These are phyloP conservation scores for Kwoniella shivajii DNA, from an alignment of 1,284 basidiomycete genomes.

Conservation along the genomic window DNA sequence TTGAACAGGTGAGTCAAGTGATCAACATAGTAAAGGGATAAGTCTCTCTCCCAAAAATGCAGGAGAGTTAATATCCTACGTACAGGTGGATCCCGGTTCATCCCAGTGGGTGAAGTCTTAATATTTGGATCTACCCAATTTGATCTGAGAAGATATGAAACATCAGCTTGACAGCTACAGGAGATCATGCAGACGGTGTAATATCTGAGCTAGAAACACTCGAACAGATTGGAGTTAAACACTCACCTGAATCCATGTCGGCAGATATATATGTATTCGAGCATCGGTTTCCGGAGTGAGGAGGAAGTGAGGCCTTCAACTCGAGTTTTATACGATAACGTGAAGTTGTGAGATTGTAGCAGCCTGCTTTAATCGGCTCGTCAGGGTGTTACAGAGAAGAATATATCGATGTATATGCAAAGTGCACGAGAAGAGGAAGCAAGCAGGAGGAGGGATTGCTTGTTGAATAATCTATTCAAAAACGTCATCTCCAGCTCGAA, in stretches of 20 bases:
- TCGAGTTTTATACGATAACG: too few relatives aligned
- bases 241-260: conserved; percentile 56
- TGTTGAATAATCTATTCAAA: too few relatives aligned
- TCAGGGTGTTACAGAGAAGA: too few relatives aligned
- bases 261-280: conserved; percentile 58
- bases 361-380: too few relatives aligned
- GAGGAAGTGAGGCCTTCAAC: too few relatives aligned
- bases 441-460: too few relatives aligned
- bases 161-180: background rate
- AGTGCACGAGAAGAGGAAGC: too few relatives aligned
- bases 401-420: background rate
- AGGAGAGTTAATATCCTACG: conserved; percentile 5
- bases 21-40: background rate
- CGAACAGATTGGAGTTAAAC: too few relatives aligned
- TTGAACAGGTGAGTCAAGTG: background rate
- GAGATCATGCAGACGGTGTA: background rate
- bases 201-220: too few relatives aligned
- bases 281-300: too few relatives aligned
- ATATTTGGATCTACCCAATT: conserved; percentile 51
- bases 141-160: conserved; percentile 15
- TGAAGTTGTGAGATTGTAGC: too few relatives aligned
- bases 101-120: conserved; percentile 53
- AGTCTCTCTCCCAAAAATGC: background rate
- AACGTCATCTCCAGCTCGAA: too few relatives aligned
- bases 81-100: conserved; percentile 57